These are phyloP conservation scores for Calocybe indica DNA, from an alignment of 768 basidiomycete species.

Conservation along the genomic window DNA sequence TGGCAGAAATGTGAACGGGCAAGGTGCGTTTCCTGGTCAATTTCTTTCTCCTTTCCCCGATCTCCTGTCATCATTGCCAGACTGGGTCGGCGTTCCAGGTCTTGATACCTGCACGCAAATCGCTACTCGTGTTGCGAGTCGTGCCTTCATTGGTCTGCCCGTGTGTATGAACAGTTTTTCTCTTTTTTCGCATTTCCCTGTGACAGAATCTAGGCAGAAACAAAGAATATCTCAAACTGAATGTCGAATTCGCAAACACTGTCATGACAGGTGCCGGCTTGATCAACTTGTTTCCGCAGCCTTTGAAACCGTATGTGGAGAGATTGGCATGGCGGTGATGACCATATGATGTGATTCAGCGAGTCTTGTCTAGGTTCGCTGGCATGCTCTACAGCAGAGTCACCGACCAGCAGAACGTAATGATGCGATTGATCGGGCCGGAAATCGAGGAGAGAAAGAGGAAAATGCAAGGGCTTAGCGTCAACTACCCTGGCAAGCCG, in stretches of 20 bases:
- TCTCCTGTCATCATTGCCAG: constrained; percentile 1
- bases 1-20: constrained; percentile 1
- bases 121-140: constrained; percentile 20
- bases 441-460: constrained; percentile 5
- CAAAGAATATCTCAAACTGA: constrained; percentile 18
- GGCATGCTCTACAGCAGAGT: constrained; percentile 6
- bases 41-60: neutral
- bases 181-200: neutral
- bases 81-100: constrained; percentile 16
- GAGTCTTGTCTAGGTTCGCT: constrained; percentile 1
- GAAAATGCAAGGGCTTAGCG: neutral
- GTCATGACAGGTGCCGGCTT: constrained; percentile 15
- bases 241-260: constrained; percentile 20
- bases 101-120: constrained; percentile 16
- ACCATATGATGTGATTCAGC: neutral
- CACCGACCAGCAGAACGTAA: constrained; percentile 2
- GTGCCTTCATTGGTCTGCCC: constrained; percentile 27
- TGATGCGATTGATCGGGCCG: constrained; percentile 2
- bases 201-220: constrained; percentile 17
- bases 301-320: constrained; percentile 22
- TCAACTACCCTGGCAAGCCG: constrained; percentile 8
- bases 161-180: constrained; percentile 17
- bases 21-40: constrained; percentile 13
- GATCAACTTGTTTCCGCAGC: constrained; percentile 20
- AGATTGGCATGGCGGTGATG: neutral